Evolutionary conservation across 2,329 filamentous ascomycete species (phyloP), one percentile per base, ranked within the genome.

Genomic region (Fusarium subglutinans): DNA sequence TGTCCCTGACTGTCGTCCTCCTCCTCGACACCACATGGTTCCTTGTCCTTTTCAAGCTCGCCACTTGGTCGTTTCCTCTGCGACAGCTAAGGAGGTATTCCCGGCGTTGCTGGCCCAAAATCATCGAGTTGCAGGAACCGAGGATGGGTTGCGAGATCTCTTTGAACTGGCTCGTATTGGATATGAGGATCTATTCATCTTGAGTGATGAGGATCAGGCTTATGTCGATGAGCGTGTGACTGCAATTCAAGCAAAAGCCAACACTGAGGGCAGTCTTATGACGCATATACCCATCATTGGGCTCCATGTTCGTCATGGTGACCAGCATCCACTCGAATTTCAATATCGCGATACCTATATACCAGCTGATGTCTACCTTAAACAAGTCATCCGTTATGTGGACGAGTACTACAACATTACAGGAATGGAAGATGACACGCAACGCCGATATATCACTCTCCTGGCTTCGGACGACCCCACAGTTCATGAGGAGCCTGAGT

Each of bases 381-480:
- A 90, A 65, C 87, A 84, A n/a, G 91, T 90, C 2, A 83, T 85
- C 41, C 85, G 87, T 17, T 82, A 92, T 30, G 84, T 92, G 11
- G 85, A 89, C 13, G 80, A 83, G 14, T 82, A 83, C 38, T 84
- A 87, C 79, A 88, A 86, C 76, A 82, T 77, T 30, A 82, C 83
- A 7, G 81, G 77, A 8, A 81, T 82, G 15, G 80, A 84, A 37
- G 66, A 77, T 20, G 75, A 81, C 18, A 82, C 81, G 8, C 82
- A 85, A 63, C 78, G 80, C 22, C 82, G 82, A 28, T 84, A 85
- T 30, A 81, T 94, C 44, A 81, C 89, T 11, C 80, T 97, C 3
- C 80, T 97, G 33, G 93, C 94, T 10, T 95, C 93, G 0, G 94
- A 97, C 79, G 94, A 97, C 78, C 93, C 94, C 0, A 89, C 91